Evolutionary conservation across 139 green algal species (phyloP).

Genomic region (Nannochloris sp.): DNA sequence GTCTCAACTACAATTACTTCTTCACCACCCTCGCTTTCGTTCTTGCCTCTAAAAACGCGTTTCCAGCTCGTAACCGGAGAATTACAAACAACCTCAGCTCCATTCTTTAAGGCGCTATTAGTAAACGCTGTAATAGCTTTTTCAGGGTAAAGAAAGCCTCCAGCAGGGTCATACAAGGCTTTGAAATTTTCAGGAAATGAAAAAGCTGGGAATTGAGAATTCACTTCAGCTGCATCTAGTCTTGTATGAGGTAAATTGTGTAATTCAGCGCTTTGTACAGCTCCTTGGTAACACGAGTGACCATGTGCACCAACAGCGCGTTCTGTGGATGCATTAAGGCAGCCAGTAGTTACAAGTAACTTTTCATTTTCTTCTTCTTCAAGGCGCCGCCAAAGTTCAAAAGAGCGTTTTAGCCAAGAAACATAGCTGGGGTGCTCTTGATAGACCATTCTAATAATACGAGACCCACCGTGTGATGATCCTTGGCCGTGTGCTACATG

Average conservation of each 20-base stretch:
- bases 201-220: conserved; percentile 45
- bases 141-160: conserved; percentile 60
- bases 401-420: conserved; percentile 38
- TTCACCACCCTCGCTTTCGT: not conserved
- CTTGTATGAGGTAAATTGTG: conserved; percentile 44
- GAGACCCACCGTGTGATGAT: conserved; percentile 45
- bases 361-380: conserved; percentile 31
- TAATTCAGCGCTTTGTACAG: conserved; percentile 22
- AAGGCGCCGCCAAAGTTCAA: conserved; percentile 36
- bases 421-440: conserved; percentile 44
- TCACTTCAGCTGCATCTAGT: conserved; percentile 37
- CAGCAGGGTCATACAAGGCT: conserved; percentile 48
- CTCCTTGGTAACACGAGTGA: conserved; percentile 24
- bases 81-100: conserved; percentile 18
- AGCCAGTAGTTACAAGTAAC: conserved; percentile 30
- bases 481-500: conserved; percentile 27
- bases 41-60: not conserved
- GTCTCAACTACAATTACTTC: not conserved
- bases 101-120: conserved; percentile 11
- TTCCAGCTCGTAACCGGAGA: conserved; percentile 24
- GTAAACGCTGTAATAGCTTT: conserved; percentile 45
- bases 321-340: conserved; percentile 12
- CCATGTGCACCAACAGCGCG: not conserved
- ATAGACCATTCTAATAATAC: conserved; percentile 58
- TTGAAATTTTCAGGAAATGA: conserved; percentile 22